phyloP scores from a whole-genome alignment of 2,329 filamentous ascomycete genomes.

The Colletotrichum trifolii region DNA sequence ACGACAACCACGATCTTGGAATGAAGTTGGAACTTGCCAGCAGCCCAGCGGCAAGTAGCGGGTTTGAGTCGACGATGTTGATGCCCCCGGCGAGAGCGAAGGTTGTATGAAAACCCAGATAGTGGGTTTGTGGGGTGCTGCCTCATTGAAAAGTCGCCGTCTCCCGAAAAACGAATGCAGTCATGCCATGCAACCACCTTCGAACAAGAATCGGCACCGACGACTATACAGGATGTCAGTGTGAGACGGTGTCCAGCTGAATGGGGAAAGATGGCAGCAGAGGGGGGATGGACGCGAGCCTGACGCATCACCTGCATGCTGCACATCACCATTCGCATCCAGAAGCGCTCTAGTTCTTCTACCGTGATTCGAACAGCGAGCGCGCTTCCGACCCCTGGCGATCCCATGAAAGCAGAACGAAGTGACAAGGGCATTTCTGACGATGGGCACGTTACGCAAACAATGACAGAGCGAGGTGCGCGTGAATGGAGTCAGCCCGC shows the following conservation, averaged over 20 bases:
- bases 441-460: conserved; percentile 9
- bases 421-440: background rate
- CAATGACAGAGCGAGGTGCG: conserved; percentile 1
- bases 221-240: background rate
- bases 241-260: conserved; percentile 17
- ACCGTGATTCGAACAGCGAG: background rate
- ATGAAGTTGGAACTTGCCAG: too few relatives aligned
- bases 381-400: conserved; percentile 2
- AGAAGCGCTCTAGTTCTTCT: background rate
- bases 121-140: too few relatives aligned
- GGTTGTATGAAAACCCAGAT: too few relatives aligned
- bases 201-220: background rate
- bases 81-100: too few relatives aligned
- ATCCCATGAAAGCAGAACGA: background rate
- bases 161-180: background rate
- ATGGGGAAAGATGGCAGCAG: background rate
- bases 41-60: too few relatives aligned
- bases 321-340: conserved; percentile 6
- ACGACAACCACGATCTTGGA: too few relatives aligned
- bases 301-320: conserved; percentile 22
- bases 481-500: background rate
- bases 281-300: background rate
- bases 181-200: conserved; percentile 3
- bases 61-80: too few relatives aligned
- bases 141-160: too few relatives aligned